Conservation (phyloP, 176 grass and related monocot species). For the Aegilops tauschii region DNA sequence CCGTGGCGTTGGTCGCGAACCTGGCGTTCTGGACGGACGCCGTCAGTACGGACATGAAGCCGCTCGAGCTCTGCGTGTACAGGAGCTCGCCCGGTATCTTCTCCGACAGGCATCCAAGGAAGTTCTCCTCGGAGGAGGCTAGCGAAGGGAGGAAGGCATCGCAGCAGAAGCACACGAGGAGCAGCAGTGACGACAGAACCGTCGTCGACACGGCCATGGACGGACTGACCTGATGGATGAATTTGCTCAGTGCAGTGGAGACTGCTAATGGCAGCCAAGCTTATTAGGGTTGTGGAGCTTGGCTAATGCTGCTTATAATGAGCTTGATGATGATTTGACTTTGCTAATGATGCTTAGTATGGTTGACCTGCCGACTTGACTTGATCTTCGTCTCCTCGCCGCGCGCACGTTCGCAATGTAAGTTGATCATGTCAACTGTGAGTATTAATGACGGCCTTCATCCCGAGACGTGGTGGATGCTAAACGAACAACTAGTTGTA, state of each 20-base stretch:
- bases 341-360: neutral
- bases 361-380: neutral
- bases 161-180: neutral
- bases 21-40: slow-evolving; percentile 50
- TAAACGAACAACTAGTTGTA: neutral
- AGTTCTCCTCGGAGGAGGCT: slow-evolving; percentile 14
- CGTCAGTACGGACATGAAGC: slow-evolving; percentile 43
- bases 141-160: neutral
- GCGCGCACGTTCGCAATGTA: neutral
- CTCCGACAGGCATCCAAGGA: slow-evolving; percentile 46
- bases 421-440: neutral
- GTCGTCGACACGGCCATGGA: neutral
- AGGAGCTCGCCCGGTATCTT: slow-evolving; percentile 31
- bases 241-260: neutral
- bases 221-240: too few relatives aligned
- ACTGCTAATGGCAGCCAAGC: neutral
- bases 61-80: slow-evolving; percentile 12
- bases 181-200: neutral
- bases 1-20: slow-evolving; percentile 31
- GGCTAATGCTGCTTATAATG: neutral
- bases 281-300: neutral
- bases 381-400: neutral
- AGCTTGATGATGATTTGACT: neutral
- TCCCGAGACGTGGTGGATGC: neutral
- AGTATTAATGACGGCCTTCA: neutral